Percentiles rank a stretch among this genome's conserved stretches.
Conservation (phyloP, 371 early-diverging fungal species). For the Rhizopus microsporus region DNA sequence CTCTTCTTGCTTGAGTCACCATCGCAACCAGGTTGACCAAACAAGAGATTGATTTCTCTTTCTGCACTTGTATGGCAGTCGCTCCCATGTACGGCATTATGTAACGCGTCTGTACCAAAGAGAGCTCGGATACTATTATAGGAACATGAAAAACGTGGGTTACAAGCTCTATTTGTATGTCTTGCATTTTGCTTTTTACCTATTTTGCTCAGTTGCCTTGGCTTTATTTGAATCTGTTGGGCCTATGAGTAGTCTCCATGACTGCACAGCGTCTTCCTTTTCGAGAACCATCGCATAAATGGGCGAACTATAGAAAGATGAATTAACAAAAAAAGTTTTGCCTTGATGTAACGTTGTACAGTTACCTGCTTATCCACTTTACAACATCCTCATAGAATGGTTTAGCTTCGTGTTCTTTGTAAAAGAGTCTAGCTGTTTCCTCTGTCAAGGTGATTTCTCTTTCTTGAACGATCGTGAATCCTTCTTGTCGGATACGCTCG, state of each 20-base stretch:
- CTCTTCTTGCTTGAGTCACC: background rate
- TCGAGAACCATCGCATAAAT: constrained; percentile 68
- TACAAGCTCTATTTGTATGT: background rate
- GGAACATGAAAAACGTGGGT: background rate
- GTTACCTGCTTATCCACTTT: constrained; percentile 73
- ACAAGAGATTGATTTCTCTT: constrained; percentile 60
- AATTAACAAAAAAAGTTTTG: constrained; percentile 9
- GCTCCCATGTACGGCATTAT: constrained; percentile 80
- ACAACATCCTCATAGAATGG: constrained; percentile 70
- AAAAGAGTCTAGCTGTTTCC: constrained; percentile 63
- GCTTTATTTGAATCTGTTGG: constrained; percentile 77
- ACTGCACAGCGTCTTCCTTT: constrained; percentile 62
- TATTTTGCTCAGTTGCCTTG: constrained; percentile 55
- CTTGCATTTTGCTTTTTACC: constrained; percentile 18
- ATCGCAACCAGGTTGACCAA: constrained; percentile 1
- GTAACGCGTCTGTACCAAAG: constrained; percentile 65
- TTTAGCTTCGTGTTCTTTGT: constrained; percentile 69
- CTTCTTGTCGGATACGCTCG: constrained; percentile 50
- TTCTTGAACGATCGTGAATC: constrained; percentile 63
- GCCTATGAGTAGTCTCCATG: constrained; percentile 77
- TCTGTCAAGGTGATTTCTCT: constrained; percentile 54
- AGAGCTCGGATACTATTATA: constrained; percentile 55
- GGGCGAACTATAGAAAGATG: constrained; percentile 53
- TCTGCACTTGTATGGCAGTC: constrained; percentile 64
- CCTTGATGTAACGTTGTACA: constrained; percentile 1